Conservation (phyloP, 1,284 basidiomycete species). For the Papiliotrema terrestris region DNA sequence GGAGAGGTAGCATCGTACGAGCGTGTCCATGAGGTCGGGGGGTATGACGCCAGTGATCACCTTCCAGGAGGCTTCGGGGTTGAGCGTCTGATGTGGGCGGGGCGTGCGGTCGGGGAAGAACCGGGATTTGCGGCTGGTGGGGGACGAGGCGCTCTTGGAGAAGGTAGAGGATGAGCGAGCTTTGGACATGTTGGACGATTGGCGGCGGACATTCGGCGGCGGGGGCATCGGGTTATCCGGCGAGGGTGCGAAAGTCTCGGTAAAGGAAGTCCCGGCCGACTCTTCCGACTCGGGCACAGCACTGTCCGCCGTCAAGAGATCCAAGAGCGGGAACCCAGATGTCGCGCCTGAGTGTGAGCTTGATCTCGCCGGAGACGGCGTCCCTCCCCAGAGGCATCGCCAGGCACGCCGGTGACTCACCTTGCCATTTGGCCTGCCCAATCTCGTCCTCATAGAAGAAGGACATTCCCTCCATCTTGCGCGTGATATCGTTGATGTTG, state of each 20-base stretch:
- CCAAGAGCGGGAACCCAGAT: slow-evolving; percentile 78
- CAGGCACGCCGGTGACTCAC: slow-evolving; percentile 22
- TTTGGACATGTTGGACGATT: background rate
- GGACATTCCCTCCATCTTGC: slow-evolving; percentile 45
- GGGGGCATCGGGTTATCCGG: slow-evolving; percentile 5
- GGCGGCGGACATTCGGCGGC: background rate
- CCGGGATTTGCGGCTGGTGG: slow-evolving; percentile 23
- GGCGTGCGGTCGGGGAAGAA: slow-evolving; percentile 64
- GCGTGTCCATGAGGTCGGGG: slow-evolving; percentile 81
- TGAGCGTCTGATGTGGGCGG: slow-evolving; percentile 64
- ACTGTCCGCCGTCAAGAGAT: slow-evolving; percentile 64
- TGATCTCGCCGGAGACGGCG: background rate
- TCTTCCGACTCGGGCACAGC: slow-evolving; percentile 14
- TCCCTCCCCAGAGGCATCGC: too few species aligned
- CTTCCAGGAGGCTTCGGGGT: slow-evolving; percentile 63
- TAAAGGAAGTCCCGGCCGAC: slow-evolving; percentile 8
- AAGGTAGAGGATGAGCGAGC: background rate
- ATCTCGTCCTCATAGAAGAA: slow-evolving; percentile 52
- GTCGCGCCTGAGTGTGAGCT: slow-evolving; percentile 60
- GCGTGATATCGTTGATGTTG: slow-evolving; percentile 36
- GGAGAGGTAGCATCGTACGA: slow-evolving; percentile 59
- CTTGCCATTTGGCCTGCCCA: slow-evolving; percentile 51
- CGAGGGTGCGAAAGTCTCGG: slow-evolving; percentile 13
- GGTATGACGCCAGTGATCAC: slow-evolving; percentile 78
- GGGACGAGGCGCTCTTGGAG: background rate